Base-by-base conservation (phyloP, 164 flowering plant species). In the Taxillus chinensis region DNA sequence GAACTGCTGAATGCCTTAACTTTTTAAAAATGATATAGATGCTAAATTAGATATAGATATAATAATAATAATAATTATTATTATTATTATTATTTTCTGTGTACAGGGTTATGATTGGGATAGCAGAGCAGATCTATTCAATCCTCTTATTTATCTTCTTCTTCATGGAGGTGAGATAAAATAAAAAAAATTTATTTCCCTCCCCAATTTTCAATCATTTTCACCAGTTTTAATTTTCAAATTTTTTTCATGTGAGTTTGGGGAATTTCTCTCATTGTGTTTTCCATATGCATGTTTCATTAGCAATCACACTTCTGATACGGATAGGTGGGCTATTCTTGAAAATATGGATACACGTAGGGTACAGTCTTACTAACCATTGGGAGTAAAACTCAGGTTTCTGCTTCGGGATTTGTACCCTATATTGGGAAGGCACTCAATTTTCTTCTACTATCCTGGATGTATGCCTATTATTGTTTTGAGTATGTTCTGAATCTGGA, bases 391-490 rank as follows among this genome's bases (percentile, higher is more conserved):
- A 43, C 75, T 75, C 86, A 93, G 97, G 95, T 87, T 63, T 86
- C 67, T 74, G 87, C 79, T 41, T 78, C 80, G 52, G 97, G 89
- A 37, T 83, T 74, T 67, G 70, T 93, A 67, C 99, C 99, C 9
- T 81, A 69, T 39, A 60, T 86, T 59, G 99, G 99, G 57, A 93
- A 86, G 82, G 71, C 76, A 45, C 74, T 93, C 51, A 86, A 87
- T 73, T 87, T 93, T 69, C 55, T 93, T 46, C 86, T 93, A 48
- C 87, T 90, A 60, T 86, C 95, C 37, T 93, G 97, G 99, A 82
- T 91, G 95, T 91, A 93, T 77, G 95, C 97, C 51, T 93, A 91
- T 65, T 93, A 91, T 64, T 84, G 93, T 69, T 93, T 91, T 55
- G 97, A 93, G 99, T 90, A 86, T 54, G 97, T 79, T 45, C 3